Evolutionary conservation across 1,284 basidiomycete species (phyloP).

Genomic region (Termitomyces sp.): DNA sequence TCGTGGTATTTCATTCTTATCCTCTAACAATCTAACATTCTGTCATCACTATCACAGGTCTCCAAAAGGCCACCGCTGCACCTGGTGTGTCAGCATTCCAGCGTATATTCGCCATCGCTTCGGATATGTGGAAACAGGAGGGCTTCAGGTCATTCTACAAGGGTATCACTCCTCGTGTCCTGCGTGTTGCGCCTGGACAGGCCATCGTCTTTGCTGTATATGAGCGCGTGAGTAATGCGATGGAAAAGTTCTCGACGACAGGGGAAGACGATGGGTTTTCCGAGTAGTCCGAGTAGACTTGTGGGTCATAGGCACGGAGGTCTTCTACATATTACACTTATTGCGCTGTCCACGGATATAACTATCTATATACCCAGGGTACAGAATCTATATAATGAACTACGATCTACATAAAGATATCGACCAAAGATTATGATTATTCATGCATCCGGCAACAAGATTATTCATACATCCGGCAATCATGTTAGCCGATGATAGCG

Average conservation of each 20-base stretch:
- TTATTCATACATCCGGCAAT: slow-evolving; percentile 5
- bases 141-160: slow-evolving; percentile 91
- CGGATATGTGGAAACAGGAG: slow-evolving; percentile 93
- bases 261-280: slow-evolving; percentile 57
- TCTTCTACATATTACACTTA: background rate
- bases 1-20: slow-evolving; percentile 25
- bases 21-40: slow-evolving; percentile 3
- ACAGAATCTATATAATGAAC: background rate
- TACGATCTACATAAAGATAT: background rate
- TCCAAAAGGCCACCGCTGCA: slow-evolving; percentile 80
- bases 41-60: slow-evolving; percentile 37
- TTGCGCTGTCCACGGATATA: background rate
- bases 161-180: slow-evolving; percentile 94
- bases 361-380: slow-evolving; percentile 1
- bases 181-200: slow-evolving; percentile 94
- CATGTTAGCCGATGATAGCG: background rate
- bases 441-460: slow-evolving; percentile 4
- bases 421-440: background rate
- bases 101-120: slow-evolving; percentile 77
- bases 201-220: slow-evolving; percentile 90
- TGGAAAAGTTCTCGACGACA: slow-evolving; percentile 63
- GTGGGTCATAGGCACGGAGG: background rate
- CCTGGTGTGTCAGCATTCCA: slow-evolving; percentile 75
- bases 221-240: slow-evolving; percentile 71
- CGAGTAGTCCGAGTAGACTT: slow-evolving; percentile 64